A percentile compares a stretch with the other conserved stretches of the same genome.
Conservation (phyloP, 2,329 filamentous ascomycete genomes). For the Leptographium wingfieldii region DNA sequence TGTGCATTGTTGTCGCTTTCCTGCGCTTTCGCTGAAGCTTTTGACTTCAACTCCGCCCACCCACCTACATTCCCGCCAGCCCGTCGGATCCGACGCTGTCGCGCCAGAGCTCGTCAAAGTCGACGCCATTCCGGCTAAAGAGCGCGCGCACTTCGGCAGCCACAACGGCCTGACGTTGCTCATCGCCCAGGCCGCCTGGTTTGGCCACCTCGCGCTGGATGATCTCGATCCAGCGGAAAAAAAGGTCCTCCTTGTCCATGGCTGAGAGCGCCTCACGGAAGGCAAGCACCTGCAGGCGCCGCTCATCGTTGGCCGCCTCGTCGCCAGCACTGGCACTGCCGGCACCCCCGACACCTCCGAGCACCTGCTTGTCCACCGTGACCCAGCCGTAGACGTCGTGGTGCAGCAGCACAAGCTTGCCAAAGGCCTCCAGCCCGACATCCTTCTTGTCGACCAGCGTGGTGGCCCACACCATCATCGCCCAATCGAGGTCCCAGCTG, state of each 20-base stretch:
- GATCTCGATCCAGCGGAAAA: slow-evolving; percentile 87
- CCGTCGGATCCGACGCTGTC: slow-evolving; percentile 39
- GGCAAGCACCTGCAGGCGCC: slow-evolving; percentile 60
- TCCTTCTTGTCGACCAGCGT: slow-evolving; percentile 52
- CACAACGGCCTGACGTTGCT: slow-evolving; percentile 57
- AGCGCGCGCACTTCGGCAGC: slow-evolving; percentile 63
- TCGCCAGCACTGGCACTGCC: not conserved
- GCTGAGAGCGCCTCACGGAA: slow-evolving; percentile 66
- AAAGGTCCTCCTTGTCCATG: slow-evolving; percentile 76
- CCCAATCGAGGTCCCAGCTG: slow-evolving; percentile 82
- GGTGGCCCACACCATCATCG: slow-evolving; percentile 63
- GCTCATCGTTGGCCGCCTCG: slow-evolving; percentile 38
- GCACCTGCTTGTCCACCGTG: slow-evolving; percentile 45
- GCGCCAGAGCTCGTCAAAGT: slow-evolving; percentile 71
- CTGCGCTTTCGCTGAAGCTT: no score
- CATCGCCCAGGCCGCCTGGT: slow-evolving; percentile 60
- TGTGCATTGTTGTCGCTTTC: no score
- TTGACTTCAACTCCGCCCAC: no score
- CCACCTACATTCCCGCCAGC: slow-evolving; percentile 16
- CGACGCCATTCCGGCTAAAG: slow-evolving; percentile 62
- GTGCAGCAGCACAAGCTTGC: slow-evolving; percentile 56
- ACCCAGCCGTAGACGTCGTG: slow-evolving; percentile 59
- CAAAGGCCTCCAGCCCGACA: slow-evolving; percentile 52
- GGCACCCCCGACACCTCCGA: slow-evolving; percentile 7
- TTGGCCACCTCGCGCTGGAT: slow-evolving; percentile 75